A percentile compares a stretch with the other conserved stretches of the same genome.
Conservation (phyloP, 768 basidiomycete species). For the Collybia sordida region DNA sequence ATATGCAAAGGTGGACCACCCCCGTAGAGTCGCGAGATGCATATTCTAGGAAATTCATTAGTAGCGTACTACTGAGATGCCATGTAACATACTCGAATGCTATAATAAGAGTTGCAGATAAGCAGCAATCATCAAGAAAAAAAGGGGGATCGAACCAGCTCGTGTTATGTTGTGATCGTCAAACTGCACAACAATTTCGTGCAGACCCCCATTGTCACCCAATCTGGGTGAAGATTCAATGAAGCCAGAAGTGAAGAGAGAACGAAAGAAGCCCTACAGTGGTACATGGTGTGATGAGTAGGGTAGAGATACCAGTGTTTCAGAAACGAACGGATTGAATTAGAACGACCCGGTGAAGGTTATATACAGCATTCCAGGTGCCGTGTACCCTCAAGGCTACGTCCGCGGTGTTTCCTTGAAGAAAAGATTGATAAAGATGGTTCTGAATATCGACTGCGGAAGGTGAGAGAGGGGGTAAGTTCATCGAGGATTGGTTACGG, state of each 20-base stretch:
- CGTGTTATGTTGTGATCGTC: conserved; percentile 89
- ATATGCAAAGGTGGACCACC: conserved; percentile 77
- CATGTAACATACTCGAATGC: conserved; percentile 80
- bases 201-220: conserved; percentile 28
- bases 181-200: conserved; percentile 69
- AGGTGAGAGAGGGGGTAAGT: conserved; percentile 24
- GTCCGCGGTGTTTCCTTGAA: conserved; percentile 74
- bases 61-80: neutral
- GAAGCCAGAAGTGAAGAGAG: conserved; percentile 83
- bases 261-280: conserved; percentile 78
- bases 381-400: conserved; percentile 69
- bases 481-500: conserved; percentile 10
- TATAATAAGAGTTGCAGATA: conserved; percentile 22
- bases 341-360: conserved; percentile 80
- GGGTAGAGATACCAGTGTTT: neutral
- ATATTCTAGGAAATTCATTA: conserved; percentile 53
- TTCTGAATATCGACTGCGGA: conserved; percentile 62
- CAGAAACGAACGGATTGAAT: conserved; percentile 67
- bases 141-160: conserved; percentile 53
- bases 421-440: conserved; percentile 76
- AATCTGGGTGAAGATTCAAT: conserved; percentile 50
- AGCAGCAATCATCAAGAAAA: neutral
- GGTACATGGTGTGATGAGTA: conserved; percentile 1
- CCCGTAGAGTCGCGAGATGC: conserved; percentile 84
- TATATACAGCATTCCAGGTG: conserved; percentile 71